Base-by-base conservation (phyloP, 2,329 filamentous ascomycete species). In the Aspergillus glaucus region DNA sequence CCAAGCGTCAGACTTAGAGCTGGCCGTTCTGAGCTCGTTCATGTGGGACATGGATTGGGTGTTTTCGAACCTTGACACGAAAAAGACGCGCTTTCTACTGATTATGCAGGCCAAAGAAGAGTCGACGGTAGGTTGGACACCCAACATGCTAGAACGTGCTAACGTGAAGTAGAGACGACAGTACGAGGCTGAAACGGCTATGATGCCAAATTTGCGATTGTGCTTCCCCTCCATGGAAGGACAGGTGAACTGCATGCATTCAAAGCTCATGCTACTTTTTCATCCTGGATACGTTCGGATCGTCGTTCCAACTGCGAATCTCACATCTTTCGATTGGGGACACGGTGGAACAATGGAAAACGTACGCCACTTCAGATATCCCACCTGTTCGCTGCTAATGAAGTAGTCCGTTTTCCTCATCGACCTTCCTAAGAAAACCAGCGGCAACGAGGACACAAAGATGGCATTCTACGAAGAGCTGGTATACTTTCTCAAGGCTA, bases 251-350 rank as follows among this genome's bases (percentile, higher is more conserved):
- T 84, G 79, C 59, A 95, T 97, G 90, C 93, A 97, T 68, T 95
- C 89, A 44, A 97, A 98, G 64, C 75, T 97, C 40, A 91, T 95
- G 79, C 70, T 97, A 1, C 76, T 97, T n/a, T 92, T 90, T 59
- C 88, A 89, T 58, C 71, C 79, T 0, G 71, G 71, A 1, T 84
- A 90, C 64, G 69, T 96, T 14, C 82, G 93, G 6, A 77, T 98
- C 41, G 92, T 86, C 1, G 75, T 97, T 2, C 90, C 93, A 0
- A 92, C 86, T 3, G 93, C 90, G 1, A 98, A 98, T 60, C 73
- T 96, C 44, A 84, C 87, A 10, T 77, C 81, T 6, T 89, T 87
- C 60, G 92, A 98, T 63, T 97, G 93, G 91, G 92, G 91, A 8
- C 88, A 94, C 65, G 79, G 88, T 6, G 65, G 69, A 1, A 70